Base-by-base conservation (phyloP, 208 protist genomes). In the Acanthamoeba quina region DNA sequence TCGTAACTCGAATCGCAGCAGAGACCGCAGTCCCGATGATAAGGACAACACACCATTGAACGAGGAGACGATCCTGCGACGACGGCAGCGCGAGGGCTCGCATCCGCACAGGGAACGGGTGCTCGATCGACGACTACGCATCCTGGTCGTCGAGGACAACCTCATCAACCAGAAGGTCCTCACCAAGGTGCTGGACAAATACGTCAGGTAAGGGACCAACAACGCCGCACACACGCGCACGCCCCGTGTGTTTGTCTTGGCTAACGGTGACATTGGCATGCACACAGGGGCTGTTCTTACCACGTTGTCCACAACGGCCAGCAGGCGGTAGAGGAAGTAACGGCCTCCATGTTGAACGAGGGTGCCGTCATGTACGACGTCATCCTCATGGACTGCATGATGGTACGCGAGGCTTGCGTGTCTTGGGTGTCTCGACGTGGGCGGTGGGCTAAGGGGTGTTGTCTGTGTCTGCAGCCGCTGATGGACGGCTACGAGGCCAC, bases 371-470 rank as follows among this genome's bases (percentile, higher is more conserved):
- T 66, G 56, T 89, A 89, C 56, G 80, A 89, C 80, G 34, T 89
- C 56, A 89, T 89, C 11, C 80, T 89, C 80, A 89, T 89, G 80
- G 80, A 89, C 80, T 89, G 80, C 31, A 64, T 89, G 80, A 89
- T 89, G 80, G 80, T 89, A 89, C 56, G 6, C 3, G 10, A 24
- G 26, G 6, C 5, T 21, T 41, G 60, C n/a, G n/a, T 83, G 31
- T 37, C 19, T 83, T 11, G 26, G n/a, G n/a, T 54, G 24, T 83
- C 5, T 5, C 0, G 10, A 44, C 66, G 2, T 3, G n/a, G n/a
- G n/a, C 4, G 13, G 19, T 56, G 52, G 11, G 5, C 52, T 66
- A 21, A 26, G 60, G 26, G 6, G 7, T 66, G 60, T n/a, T 86
- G 5, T 26, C 60, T 21, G 13, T 7, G 60, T 70, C 64, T 11